Conservation (phyloP, 352 stramenopile genomes). For the Aphanomyces cochlioides region DNA sequence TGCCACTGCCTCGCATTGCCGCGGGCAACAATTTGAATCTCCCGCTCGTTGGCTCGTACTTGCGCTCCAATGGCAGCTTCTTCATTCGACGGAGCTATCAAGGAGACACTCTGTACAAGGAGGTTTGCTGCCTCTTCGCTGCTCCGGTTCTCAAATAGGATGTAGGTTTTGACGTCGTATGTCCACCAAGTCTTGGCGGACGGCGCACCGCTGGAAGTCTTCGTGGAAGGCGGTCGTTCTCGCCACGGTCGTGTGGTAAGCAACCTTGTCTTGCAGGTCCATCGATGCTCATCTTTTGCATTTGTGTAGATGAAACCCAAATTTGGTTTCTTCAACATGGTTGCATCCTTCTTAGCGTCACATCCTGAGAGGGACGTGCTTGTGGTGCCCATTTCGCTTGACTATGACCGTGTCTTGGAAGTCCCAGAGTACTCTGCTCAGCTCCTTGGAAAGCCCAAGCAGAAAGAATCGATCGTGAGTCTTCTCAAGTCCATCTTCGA, state of each 20-base stretch:
- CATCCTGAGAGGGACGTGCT: conserved; percentile 40
- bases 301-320: conserved; percentile 36
- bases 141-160: conserved; percentile 25
- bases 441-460: conserved; percentile 79
- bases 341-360: conserved; percentile 39
- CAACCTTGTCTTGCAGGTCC: conserved; percentile 38
- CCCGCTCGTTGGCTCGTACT: conserved; percentile 68
- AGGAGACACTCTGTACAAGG: conserved; percentile 70
- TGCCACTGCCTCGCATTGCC: conserved; percentile 78
- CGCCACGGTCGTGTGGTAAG: conserved; percentile 73
- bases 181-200: conserved; percentile 76
- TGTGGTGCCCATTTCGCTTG: conserved; percentile 81
- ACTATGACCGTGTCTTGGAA: conserved; percentile 89
- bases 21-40: conserved; percentile 87
- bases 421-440: conserved; percentile 84
- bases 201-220: conserved; percentile 84
- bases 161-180: conserved; percentile 63
- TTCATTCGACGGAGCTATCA: conserved; percentile 85
- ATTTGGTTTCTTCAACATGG: conserved; percentile 39
- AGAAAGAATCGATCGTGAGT: conserved; percentile 68
- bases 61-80: conserved; percentile 84
- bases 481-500: conserved; percentile 73
- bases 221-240: conserved; percentile 83
- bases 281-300: neutral
- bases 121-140: conserved; percentile 36